These are phyloP conservation scores for Thalia dealbata DNA, from an alignment of 176 grass and related monocot genomes.

Conservation along the genomic window DNA sequence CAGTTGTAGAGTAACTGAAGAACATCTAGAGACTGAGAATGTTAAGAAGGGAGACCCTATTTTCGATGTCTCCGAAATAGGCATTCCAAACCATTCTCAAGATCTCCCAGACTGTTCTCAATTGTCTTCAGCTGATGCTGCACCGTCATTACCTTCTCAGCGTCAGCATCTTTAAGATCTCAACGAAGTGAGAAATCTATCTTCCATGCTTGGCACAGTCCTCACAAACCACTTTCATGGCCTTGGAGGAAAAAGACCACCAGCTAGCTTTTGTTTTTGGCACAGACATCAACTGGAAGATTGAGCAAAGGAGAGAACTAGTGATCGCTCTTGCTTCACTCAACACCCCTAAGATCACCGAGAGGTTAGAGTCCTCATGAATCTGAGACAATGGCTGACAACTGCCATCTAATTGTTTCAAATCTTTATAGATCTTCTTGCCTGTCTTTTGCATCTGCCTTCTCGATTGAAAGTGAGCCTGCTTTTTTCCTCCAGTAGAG, in stretches of 20 bases:
- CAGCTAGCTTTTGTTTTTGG: not conserved
- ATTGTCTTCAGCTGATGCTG: not conserved
- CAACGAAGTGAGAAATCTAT: not conserved
- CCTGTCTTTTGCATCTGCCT: not conserved
- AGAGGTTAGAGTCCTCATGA: not conserved
- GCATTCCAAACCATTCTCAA: slow-evolving; percentile 13
- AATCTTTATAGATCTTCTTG: slow-evolving; percentile 7
- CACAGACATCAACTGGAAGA: not conserved
- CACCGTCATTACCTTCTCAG: not conserved
- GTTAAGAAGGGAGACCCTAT: slow-evolving; percentile 20
- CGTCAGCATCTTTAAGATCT: not conserved
- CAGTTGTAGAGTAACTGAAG: too few species aligned
- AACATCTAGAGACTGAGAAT: slow-evolving; percentile 7
- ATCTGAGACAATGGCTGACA: not conserved
- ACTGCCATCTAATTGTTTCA: not conserved
- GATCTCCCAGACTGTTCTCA: not conserved
- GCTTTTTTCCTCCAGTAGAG: not conserved
- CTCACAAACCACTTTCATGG: not conserved
- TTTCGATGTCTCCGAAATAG: slow-evolving; percentile 19
- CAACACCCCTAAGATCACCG: not conserved
- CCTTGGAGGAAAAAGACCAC: slow-evolving; percentile 12
- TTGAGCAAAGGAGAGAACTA: not conserved
- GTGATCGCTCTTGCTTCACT: slow-evolving; percentile 2
- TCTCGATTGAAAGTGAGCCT: slow-evolving; percentile 1
- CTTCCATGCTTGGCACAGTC: not conserved